Base-by-base conservation (phyloP, 805 yeast genomes). In the Danielia oregonensis region DNA sequence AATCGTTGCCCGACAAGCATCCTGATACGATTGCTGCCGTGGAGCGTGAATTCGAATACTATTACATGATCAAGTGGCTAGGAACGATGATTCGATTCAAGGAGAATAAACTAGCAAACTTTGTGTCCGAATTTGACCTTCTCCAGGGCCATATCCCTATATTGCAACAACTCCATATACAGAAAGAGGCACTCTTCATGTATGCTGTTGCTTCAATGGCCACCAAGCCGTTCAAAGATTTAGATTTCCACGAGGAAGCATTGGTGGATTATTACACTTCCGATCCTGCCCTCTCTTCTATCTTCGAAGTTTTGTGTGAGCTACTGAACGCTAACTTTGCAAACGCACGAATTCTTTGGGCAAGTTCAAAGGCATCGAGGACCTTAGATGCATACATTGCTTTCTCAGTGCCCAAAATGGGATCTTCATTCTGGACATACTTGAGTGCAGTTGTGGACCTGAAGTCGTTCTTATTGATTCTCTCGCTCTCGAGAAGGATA, bases 381-480 rank as follows among this genome's bases (percentile, higher is more conserved):
- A 24, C 14, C 8, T 7, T 45, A 9, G 45, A 45, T 23, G 21
- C 32, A 4, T 22, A 29, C 15, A 29, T 45, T 11, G 40, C 37
- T 4, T 45, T 32, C 17, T 35, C 35, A 3, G 26, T 45, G 2
- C 50, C 50, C 11, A 12, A 6, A 12, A 40, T 37, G 29, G 27
- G 34, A 10, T 33, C 22, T 14, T 39, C 45, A 14, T 61, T 58
- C 33, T 35, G 55, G 29, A 45, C 44, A 4, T 55, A 54, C 34
- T 33, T 61, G 12, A 27, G 29, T 9, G 40, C 43, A n/a, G 49
- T 57, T 6, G 51, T 63, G n/a, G 63, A 62, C 36, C 45, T 52
- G 34, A 62, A 64, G 40, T 48, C 46, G 17, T 57, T 61, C 29
- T 43, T 63, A 14, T 41, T 61, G 29, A 40, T 63, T 6, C 43